Evolutionary conservation across 768 basidiomycete species (phyloP), one percentile per base, ranked within the genome.

Genomic region (Collybia nuda): DNA sequence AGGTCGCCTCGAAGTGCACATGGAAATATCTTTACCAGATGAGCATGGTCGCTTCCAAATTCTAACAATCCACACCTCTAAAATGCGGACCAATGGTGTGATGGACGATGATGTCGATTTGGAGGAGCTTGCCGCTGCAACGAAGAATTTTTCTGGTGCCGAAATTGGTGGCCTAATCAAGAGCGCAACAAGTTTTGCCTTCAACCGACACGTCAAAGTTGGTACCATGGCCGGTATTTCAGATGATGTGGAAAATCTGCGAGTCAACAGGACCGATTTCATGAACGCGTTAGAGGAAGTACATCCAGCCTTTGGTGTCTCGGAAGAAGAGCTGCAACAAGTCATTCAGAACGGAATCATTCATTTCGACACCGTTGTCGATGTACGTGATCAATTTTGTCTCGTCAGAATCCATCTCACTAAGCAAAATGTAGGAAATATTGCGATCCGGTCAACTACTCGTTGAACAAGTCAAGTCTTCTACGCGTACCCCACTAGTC

Each of bases 11-110:
- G 97, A 99, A 67, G 95, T 98, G 12, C 97, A 98, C 70, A 97
- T 99, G 88, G 97, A 99, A 71, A 98, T 99, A 54, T 98, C 95
- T 2, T 78, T 99, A 0, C 97, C 97, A 0, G 96, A 98, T 62
- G 95, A 93, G 62, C 71, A 86, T 2, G 97, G 97, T 23, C 90
- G 97, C 2, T 74, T 78, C 51, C 97, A 99, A 70, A 99, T 98
- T 59, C 79, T 99, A 52, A 90, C 76, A 57, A 99, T 99, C 62
- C 97, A 99, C 67, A 99, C 97, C 0, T 63, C 80, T 46, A 95
- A 93, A 72, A 99, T 99, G 97, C 84, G 92, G 29, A 79, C 68
- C 23, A 98, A 98, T 64, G 80, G 85, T 12, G 87, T 98, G 38
- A 91, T 99, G 89, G 93, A 90, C 47, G 40, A 56, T 15, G 90